These are phyloP conservation scores for Chlorencoelia australis DNA, from an alignment of 2,329 filamentous ascomycete species.

Conservation along the genomic window DNA sequence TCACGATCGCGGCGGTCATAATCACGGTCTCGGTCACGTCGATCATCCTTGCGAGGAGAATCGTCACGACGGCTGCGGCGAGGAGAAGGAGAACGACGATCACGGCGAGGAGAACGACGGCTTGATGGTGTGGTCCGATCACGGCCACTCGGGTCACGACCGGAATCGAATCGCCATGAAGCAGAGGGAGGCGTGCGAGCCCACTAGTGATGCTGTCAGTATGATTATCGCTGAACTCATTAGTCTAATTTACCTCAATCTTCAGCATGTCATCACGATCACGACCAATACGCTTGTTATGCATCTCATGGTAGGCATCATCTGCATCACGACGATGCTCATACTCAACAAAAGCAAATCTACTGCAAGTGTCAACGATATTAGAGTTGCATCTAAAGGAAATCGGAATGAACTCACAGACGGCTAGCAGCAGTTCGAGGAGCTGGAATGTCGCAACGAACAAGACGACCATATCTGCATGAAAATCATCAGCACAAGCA, in stretches of 20 bases:
- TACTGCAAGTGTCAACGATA: slow-evolving; percentile 33
- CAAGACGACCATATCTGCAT: slow-evolving; percentile 85
- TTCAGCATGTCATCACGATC: slow-evolving; percentile 84
- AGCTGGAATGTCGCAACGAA: slow-evolving; percentile 96
- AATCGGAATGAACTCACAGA: slow-evolving; percentile 58
- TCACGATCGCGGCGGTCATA: slow-evolving; percentile 57
- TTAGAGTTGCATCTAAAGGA: slow-evolving; percentile 21
- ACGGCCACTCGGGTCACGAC: slow-evolving; percentile 44
- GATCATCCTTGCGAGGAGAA: slow-evolving; percentile 82
- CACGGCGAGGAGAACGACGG: slow-evolving; percentile 54
- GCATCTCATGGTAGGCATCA: slow-evolving; percentile 99
- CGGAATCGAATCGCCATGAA: slow-evolving; percentile 96
- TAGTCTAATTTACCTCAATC: slow-evolving; percentile 67
- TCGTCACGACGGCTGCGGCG: slow-evolving; percentile 66
- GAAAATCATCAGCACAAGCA: slow-evolving; percentile 20
- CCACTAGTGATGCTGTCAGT: slow-evolving; percentile 55
- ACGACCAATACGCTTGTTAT: slow-evolving; percentile 95
- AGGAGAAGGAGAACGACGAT: slow-evolving; percentile 68
- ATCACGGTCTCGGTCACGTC: slow-evolving; percentile 70
- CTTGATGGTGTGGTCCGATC: slow-evolving; percentile 24
- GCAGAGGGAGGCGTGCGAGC: slow-evolving; percentile 95
- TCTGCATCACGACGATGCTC: slow-evolving; percentile 97
- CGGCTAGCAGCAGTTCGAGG: slow-evolving; percentile 87
- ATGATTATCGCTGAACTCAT: neutral
- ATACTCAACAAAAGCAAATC: slow-evolving; percentile 98